Evolutionary conservation across 208 protist genomes (phyloP).

Genomic region (Leishmania martiniquensis): DNA sequence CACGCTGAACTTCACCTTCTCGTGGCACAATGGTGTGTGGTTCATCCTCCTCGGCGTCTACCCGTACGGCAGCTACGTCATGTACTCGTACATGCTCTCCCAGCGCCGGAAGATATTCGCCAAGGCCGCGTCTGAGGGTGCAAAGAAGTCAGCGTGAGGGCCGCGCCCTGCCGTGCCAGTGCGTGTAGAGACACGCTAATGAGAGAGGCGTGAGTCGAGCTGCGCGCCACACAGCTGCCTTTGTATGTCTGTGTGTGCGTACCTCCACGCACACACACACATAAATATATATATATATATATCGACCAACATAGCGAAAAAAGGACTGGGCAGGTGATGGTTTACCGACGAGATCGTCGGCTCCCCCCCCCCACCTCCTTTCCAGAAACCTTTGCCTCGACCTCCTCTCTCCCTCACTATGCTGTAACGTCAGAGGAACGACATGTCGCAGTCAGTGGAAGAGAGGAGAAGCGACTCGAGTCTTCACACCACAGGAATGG

Average conservation of each 20-base stretch:
- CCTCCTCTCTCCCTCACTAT: background rate
- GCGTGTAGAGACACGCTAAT: background rate
- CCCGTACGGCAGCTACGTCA: constrained; percentile 79
- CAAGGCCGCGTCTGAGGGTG: constrained; percentile 17
- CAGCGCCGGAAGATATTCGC: constrained; percentile 79
- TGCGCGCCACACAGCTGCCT: no score
- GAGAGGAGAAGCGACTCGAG: background rate
- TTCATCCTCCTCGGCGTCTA: constrained; percentile 78
- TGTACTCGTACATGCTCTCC: constrained; percentile 92
- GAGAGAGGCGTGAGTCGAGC: no score
- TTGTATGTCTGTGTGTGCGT: no score
- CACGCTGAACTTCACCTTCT: constrained; percentile 81
- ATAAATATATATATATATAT: background rate
- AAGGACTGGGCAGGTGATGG: no score
- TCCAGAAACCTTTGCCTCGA: no score
- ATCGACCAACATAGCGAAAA: no score
- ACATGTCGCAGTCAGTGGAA: background rate
- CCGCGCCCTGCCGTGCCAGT: background rate
- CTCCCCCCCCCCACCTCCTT: no score
- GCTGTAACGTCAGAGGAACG: background rate
- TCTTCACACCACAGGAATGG: background rate
- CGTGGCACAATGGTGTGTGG: constrained; percentile 74
- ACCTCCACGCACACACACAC: no score
- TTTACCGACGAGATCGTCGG: no score
- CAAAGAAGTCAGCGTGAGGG: constrained; percentile 29